Evolutionary conservation across 2,329 filamentous ascomycete genomes (phyloP).

Genomic region (Fusarium transvaalense): DNA sequence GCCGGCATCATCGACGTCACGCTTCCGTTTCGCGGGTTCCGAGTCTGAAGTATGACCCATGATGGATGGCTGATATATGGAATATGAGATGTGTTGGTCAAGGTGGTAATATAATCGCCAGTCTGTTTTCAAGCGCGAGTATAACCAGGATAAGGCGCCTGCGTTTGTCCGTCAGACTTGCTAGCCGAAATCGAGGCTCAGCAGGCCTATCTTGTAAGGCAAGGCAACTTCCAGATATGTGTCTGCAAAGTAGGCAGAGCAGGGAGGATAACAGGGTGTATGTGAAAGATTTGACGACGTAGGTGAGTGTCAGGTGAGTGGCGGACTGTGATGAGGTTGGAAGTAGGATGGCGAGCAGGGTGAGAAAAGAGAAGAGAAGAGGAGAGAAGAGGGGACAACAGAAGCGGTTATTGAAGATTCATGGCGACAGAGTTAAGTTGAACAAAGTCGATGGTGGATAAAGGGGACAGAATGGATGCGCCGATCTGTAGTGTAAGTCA

Average conservation of each 20-base stretch:
- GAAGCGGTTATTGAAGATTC: slow-evolving; percentile 42
- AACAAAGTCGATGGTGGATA: slow-evolving; percentile 7
- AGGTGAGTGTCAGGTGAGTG: slow-evolving; percentile 40
- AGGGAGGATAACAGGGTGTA: slow-evolving; percentile 20
- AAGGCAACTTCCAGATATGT: not conserved
- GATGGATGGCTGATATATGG: slow-evolving; percentile 20
- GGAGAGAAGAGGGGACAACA: slow-evolving; percentile 11
- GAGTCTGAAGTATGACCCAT: slow-evolving; percentile 60
- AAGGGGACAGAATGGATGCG: slow-evolving; percentile 12
- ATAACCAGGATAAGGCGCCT: slow-evolving; percentile 11
- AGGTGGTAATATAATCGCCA: slow-evolving; percentile 6
- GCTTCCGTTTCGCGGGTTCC: slow-evolving; percentile 63
- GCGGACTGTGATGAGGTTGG: slow-evolving; percentile 32
- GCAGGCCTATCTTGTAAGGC: slow-evolving; percentile 6
- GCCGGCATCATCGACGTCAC: slow-evolving; percentile 60
- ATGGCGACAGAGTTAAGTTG: slow-evolving; percentile 35
- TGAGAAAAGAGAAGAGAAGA: slow-evolving; percentile 11
- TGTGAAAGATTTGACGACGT: slow-evolving; percentile 28
- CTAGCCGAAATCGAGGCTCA: slow-evolving; percentile 25
- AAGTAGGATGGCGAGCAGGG: slow-evolving; percentile 12
- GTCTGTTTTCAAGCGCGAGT: slow-evolving; percentile 7
- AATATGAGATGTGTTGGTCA: slow-evolving; percentile 18
- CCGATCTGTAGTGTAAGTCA: slow-evolving; percentile 22
- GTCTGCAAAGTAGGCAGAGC: not conserved
- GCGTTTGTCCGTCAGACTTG: slow-evolving; percentile 13